Evolutionary conservation across 345 rosid genomes (phyloP).

Genomic region (Mangifera indica): DNA sequence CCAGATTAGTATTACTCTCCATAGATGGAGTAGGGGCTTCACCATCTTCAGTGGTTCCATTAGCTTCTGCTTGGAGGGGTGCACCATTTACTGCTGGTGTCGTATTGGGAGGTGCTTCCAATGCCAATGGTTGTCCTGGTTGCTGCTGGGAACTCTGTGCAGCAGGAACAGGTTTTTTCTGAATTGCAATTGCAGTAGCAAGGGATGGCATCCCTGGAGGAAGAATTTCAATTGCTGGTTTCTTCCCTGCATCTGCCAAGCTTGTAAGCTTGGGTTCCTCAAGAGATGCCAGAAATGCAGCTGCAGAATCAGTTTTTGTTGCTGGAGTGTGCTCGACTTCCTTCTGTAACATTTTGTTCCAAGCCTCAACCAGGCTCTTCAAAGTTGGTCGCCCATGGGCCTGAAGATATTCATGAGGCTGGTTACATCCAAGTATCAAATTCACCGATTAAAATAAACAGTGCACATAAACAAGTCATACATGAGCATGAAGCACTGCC

Average conservation of each 20-base stretch:
- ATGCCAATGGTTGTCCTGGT: slow-evolving; percentile 49
- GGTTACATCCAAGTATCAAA: slow-evolving; percentile 23
- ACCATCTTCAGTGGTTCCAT: slow-evolving; percentile 41
- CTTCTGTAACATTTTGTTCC: slow-evolving; percentile 88
- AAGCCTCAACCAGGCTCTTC: slow-evolving; percentile 78
- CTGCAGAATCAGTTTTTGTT: slow-evolving; percentile 82
- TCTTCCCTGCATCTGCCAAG: slow-evolving; percentile 79
- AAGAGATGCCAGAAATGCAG: slow-evolving; percentile 87
- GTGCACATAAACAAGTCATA: slow-evolving; percentile 32
- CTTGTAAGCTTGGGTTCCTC: slow-evolving; percentile 88
- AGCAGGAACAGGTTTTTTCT: slow-evolving; percentile 59
- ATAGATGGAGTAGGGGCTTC: slow-evolving; percentile 31
- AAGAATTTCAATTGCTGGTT: slow-evolving; percentile 80
- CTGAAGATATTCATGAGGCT: slow-evolving; percentile 38
- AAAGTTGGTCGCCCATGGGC: slow-evolving; percentile 96
- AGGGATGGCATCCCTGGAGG: slow-evolving; percentile 96
- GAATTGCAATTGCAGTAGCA: slow-evolving; percentile 62
- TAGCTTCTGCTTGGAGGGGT: slow-evolving; percentile 27
- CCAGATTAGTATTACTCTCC: slow-evolving; percentile 33
- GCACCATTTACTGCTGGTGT: slow-evolving; percentile 37
- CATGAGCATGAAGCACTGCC: slow-evolving; percentile 98
- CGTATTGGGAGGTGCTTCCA: slow-evolving; percentile 61
- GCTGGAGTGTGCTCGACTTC: slow-evolving; percentile 78
- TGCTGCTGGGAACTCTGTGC: slow-evolving; percentile 52
- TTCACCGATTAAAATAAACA: not conserved